These are phyloP conservation scores for Pleurotus citrinopileatus DNA, from an alignment of 768 basidiomycete genomes.

Conservation along the genomic window DNA sequence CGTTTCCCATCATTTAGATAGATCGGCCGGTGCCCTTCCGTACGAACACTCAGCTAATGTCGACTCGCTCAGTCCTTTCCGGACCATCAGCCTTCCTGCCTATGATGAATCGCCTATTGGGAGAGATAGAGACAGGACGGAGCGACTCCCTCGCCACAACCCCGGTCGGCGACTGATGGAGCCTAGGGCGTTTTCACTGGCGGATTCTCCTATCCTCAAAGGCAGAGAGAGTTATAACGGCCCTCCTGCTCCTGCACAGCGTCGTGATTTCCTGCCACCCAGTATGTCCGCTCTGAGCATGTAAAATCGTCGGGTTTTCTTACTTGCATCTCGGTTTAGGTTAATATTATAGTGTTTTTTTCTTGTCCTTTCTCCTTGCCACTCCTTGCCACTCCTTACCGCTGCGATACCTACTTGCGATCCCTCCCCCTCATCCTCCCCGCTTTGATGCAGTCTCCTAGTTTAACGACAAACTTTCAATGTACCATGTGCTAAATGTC, in stretches of 20 bases:
- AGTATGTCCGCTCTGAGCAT: slow-evolving; percentile 9
- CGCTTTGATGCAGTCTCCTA: neutral
- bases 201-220: slow-evolving; percentile 4
- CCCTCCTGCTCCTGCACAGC: neutral
- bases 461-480: neutral
- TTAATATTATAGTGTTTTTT: neutral
- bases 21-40: neutral
- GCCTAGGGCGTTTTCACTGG: neutral
- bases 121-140: slow-evolving; percentile 32
- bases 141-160: slow-evolving; percentile 19
- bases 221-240: neutral
- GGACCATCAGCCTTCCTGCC: slow-evolving; percentile 16
- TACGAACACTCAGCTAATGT: neutral
- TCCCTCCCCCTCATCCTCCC: neutral
- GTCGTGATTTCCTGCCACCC: slow-evolving; percentile 6
- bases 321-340: neutral
- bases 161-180: slow-evolving; percentile 1
- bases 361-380: neutral
- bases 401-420: slow-evolving; percentile 2
- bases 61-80: slow-evolving; percentile 14
- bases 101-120: slow-evolving; percentile 58
- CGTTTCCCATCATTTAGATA: slow-evolving; percentile 1
- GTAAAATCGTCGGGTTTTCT: slow-evolving; percentile 2
- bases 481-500: neutral
- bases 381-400: neutral